phyloP scores from a whole-genome alignment of 1,284 basidiomycete species.

The Ganoderma multipileum region DNA sequence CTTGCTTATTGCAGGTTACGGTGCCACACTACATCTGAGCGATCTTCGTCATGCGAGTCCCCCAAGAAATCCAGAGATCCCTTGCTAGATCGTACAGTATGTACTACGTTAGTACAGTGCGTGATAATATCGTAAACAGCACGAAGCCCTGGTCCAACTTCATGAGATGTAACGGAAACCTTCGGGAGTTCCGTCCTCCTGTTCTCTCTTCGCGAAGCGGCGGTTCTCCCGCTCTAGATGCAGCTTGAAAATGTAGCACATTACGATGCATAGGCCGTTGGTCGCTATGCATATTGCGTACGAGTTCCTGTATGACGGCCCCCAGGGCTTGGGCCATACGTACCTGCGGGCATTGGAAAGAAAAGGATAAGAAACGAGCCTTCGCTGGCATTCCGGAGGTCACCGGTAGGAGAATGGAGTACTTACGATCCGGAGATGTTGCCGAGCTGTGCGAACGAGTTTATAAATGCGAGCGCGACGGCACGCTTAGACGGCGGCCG shows the following conservation, averaged over 20 bases:
- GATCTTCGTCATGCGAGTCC: not conserved
- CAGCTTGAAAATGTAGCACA: constrained; percentile 60
- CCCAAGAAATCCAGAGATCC: not conserved
- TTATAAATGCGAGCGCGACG: constrained; percentile 78
- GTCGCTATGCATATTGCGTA: constrained; percentile 61
- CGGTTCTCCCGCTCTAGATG: constrained; percentile 58
- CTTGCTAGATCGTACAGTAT: not conserved
- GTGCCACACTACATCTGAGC: not conserved
- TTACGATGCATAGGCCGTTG: constrained; percentile 52
- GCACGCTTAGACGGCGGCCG: constrained; percentile 76
- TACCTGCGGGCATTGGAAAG: constrained; percentile 35
- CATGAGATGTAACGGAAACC: constrained; percentile 54
- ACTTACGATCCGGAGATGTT: constrained; percentile 80
- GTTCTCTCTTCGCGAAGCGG: constrained; percentile 51
- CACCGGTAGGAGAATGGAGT: not conserved
- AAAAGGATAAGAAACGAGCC: not conserved
- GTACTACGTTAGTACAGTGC: not conserved
- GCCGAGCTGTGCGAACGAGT: constrained; percentile 76
- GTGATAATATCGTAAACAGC: not conserved
- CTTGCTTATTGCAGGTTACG: not conserved
- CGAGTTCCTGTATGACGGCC: constrained; percentile 48
- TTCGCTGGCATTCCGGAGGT: not conserved
- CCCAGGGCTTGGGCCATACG: constrained; percentile 50
- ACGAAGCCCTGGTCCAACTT: not conserved
- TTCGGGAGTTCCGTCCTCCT: constrained; percentile 46